Base-by-base conservation (phyloP, 495 filamentous ascomycete species). In the Penicillium bialowiezense region DNA sequence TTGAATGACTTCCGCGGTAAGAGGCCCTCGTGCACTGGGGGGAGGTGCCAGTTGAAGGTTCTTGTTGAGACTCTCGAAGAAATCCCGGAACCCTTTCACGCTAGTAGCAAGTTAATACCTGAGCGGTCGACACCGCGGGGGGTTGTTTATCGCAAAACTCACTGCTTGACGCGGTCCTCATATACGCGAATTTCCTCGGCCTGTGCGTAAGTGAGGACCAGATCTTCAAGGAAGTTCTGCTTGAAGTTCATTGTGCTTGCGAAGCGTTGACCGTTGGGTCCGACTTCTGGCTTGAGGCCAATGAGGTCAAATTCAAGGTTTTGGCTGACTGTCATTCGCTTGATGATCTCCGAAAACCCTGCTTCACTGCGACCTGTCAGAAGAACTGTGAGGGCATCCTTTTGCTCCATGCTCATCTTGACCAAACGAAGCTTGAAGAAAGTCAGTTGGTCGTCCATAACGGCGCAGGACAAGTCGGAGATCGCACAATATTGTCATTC, bases 261-360 rank as follows among this genome's bases (percentile, higher is more conserved):
- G 59, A 96, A 90, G 17, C 75, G 79, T 67, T 95, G 81, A 43
- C 82, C 82, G 50, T 81, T 81, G 3, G 91, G 93, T 4, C 91
- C 87, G 44, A 85, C 83, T 42, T 81, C 77, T 2, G 93, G 95
- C 68, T 97, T 97, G 41, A 99, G 74, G 32, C 84, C 84, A n/a
- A 95, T 72, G 58, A 97, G 77, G 60, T 97, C 88, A 60, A 97
- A 97, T 4, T 90, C 77, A 2, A 99, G 77, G 6, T 81, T 81
- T 58, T 85, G 90, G 70, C 84, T 89, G 7, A 68, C 64, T 15
- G 90, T 77, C 58, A 99, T 97, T 54, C 86, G 86, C 65, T 88
- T 88, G 64, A 99, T 79, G 17, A 97, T 74, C 0, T 86, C 78
- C 20, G 82, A 74, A 59, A 96, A 99, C 18, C 78, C 82, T 14